Percentiles rank a stretch among this genome's conserved stretches.
Conservation (phyloP, 2,329 filamentous ascomycete species). For the Conoideocrella luteorostrata region DNA sequence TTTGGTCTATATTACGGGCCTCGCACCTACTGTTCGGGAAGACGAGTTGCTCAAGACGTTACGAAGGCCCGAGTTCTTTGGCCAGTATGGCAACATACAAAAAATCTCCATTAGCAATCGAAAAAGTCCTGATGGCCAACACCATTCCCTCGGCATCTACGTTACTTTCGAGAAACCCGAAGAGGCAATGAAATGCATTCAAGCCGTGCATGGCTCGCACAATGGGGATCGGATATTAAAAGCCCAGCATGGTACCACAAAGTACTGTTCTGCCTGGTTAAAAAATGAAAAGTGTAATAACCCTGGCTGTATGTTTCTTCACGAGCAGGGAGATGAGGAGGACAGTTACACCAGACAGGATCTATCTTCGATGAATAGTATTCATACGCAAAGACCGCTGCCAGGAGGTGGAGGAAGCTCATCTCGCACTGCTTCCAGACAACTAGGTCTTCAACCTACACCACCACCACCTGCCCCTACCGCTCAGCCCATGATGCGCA, state of each 20-base stretch:
- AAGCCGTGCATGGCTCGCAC: slow-evolving; percentile 83
- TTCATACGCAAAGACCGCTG: slow-evolving; percentile 69
- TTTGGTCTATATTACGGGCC: slow-evolving; percentile 91
- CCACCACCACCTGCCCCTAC: slow-evolving; percentile 34
- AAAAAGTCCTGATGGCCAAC: slow-evolving; percentile 67
- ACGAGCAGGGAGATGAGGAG: slow-evolving; percentile 96
- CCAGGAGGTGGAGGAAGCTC: slow-evolving; percentile 44
- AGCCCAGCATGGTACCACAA: slow-evolving; percentile 81
- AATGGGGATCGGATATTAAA: slow-evolving; percentile 84
- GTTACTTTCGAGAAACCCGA: slow-evolving; percentile 94
- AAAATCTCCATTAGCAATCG: slow-evolving; percentile 98
- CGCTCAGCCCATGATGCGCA: slow-evolving; percentile 63
- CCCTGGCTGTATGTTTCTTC: slow-evolving; percentile 94
- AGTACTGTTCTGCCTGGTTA: slow-evolving; percentile 96
- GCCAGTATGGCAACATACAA: slow-evolving; percentile 95
- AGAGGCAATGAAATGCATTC: slow-evolving; percentile 84
- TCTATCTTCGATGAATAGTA: slow-evolving; percentile 87
- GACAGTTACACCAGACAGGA: slow-evolving; percentile 95
- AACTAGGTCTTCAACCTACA: slow-evolving; percentile 34
- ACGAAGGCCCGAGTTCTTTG: slow-evolving; percentile 88
- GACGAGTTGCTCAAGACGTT: slow-evolving; percentile 87
- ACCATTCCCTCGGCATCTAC: slow-evolving; percentile 90
- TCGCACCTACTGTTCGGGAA: slow-evolving; percentile 86
- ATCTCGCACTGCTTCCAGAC: slow-evolving; percentile 47
- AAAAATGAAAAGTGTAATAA: slow-evolving; percentile 93